Conservation (phyloP, 2,329 filamentous ascomycete genomes). For the Trichoderma atroviride region DNA sequence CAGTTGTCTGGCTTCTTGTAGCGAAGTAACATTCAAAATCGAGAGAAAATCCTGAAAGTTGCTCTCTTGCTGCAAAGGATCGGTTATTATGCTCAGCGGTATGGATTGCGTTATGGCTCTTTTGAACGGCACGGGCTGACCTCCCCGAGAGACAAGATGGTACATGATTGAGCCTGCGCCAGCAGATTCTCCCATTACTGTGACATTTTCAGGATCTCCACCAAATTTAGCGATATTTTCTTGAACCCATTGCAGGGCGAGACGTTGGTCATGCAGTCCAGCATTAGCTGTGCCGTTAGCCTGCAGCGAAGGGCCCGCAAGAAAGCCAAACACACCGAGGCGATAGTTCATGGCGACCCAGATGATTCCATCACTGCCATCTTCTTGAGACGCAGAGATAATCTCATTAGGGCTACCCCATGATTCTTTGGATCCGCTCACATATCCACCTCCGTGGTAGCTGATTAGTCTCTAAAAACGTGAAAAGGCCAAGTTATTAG, state of each 20-base stretch:
- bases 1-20: not conserved
- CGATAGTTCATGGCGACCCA: constrained; percentile 50
- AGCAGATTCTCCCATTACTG: not conserved
- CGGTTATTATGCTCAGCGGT: not conserved
- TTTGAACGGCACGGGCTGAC: not conserved
- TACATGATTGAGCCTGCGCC: constrained; percentile 6
- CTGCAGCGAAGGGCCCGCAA: constrained; percentile 56
- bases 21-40: not conserved
- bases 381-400: not conserved
- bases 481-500: too few relatives aligned
- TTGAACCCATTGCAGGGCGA: constrained; percentile 60
- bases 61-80: not conserved
- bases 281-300: constrained; percentile 58
- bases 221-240: constrained; percentile 39
- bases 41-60: not conserved
- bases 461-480: too few relatives aligned
- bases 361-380: not conserved
- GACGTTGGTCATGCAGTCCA: constrained; percentile 62
- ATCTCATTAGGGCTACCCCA: not conserved
- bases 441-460: not conserved
- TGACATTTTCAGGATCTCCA: not conserved
- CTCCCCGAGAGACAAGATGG: not conserved
- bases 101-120: not conserved
- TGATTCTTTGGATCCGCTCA: not conserved
- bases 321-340: constrained; percentile 61